Evolutionary conservation across 2,329 filamentous ascomycete genomes (phyloP), one percentile per base, ranked within the genome.

Genomic region (Gnomoniopsis smithogilvyi): DNA sequence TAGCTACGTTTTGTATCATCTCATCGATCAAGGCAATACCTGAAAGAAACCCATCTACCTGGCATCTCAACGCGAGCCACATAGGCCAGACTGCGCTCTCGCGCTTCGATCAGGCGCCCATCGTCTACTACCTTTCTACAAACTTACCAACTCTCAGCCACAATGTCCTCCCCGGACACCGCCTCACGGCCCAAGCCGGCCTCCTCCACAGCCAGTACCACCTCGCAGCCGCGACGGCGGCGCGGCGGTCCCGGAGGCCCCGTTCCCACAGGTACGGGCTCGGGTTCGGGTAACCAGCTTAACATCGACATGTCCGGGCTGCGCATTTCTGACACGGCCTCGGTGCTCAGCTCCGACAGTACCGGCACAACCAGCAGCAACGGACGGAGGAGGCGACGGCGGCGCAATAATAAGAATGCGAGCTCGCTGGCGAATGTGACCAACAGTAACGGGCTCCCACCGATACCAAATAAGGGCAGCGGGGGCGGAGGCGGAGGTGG

Each of bases 271-370:
- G 46, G 24, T 3, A 48, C 46, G 11, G 46, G 11, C 41, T 33
- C 46, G 17, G 17, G 33, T 2, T 21, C 54, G 21, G 33, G 34
- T 34, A 22, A 8, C 21, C 45, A 2, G 19, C 46, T 56, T 33
- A 56, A 49, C 54, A 43, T 56, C 45, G 54, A 56, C 46, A 56
- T 56, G 54, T 56, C 54, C 1, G 36, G 26, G 43, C 51, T 56
- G 22, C 55, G 54, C 54, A 60, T 56, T 45, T 41, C 36, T 8
- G 60, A 62, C 52, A 55, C 52, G n/a, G 45, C 22, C 22, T 62
- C 60, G 2, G 41, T 56, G 2, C 30, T 53, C 30, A 53, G 43
- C 34, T 33, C 49, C 51, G 56, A 52, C 41, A 19, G 30, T 33
- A 43, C n/a, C 45, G 33, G 34, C 52, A 51, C 24, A 24, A 49